Evolutionary conservation across 23 red algal genomes (phyloP).

Genomic region (Cyanidioschyzon merolae): DNA sequence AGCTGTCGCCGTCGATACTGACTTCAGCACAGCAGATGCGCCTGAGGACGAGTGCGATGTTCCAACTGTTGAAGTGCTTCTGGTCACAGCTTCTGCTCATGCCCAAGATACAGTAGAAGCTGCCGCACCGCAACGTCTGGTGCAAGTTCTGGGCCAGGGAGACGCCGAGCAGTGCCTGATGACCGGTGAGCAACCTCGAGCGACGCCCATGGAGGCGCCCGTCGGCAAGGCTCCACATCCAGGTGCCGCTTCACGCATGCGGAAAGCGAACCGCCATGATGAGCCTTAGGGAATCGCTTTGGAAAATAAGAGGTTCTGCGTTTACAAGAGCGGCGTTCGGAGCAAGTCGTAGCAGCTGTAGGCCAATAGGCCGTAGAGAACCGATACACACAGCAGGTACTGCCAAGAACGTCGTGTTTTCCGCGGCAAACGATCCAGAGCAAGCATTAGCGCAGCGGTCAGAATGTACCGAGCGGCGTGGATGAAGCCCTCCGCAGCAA

Average conservation of each 20-base stretch:
- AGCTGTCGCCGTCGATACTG: background rate
- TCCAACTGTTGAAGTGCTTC: background rate
- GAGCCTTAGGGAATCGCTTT: background rate
- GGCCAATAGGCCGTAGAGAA: background rate
- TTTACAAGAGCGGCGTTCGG: background rate
- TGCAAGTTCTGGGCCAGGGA: background rate
- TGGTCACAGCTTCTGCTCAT: background rate
- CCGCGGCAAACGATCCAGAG: background rate
- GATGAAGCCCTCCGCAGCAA: slow-evolving; percentile 10
- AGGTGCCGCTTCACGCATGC: no score
- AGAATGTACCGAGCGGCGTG: background rate
- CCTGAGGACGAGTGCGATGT: background rate
- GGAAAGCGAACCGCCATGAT: background rate
- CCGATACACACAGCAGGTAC: background rate
- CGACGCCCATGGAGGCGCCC: no score
- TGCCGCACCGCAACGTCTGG: background rate
- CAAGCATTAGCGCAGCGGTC: background rate
- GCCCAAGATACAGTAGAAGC: background rate
- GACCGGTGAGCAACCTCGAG: no score
- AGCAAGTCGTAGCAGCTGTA: background rate
- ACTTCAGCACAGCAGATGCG: background rate
- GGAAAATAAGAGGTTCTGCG: background rate
- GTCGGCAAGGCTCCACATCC: no score
- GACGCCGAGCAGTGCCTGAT: no score
- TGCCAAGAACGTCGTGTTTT: background rate